A percentile compares a stretch with the other conserved stretches of the same genome.
Conservation (phyloP, 345 rosid species). For the Abelmoschus esculentus region DNA sequence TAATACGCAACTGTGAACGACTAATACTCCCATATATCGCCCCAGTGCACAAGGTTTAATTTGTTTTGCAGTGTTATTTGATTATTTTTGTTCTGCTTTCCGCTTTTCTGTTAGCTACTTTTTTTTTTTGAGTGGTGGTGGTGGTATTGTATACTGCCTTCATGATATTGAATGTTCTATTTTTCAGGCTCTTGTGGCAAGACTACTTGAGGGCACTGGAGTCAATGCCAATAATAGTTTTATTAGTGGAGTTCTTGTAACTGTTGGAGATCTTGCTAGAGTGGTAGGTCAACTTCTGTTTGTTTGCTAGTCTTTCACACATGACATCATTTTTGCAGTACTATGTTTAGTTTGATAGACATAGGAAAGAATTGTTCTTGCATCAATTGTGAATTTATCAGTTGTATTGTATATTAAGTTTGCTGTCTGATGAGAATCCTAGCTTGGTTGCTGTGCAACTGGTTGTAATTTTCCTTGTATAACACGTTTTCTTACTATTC, state of each 20-base stretch:
- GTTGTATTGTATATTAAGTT: neutral
- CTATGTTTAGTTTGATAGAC: neutral
- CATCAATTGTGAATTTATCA: neutral
- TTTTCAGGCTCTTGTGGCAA: conserved; percentile 87
- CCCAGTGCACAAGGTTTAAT: conserved; percentile 87
- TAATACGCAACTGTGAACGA: conserved; percentile 93
- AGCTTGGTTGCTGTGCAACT: neutral
- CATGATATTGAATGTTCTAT: conserved; percentile 14
- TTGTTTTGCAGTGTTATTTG: conserved; percentile 11
- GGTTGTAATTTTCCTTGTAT: neutral
- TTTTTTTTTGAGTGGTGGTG: neutral
- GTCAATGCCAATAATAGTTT: conserved; percentile 81
- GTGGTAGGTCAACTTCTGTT: conserved; percentile 57
- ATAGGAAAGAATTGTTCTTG: neutral
- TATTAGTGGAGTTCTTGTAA: conserved; percentile 87
- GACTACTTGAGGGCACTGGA: conserved; percentile 80
- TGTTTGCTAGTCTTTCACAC: neutral
- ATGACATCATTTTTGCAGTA: neutral
- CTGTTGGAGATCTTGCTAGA: conserved; percentile 98
- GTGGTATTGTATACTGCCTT: neutral
- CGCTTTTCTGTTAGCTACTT: neutral
- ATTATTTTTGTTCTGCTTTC: conserved; percentile 11
- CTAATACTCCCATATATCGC: conserved; percentile 85
- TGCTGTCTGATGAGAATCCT: neutral
- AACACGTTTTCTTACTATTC: neutral